Conservation (phyloP, 495 filamentous ascomycete species). For the Talaromyces ruber region DNA sequence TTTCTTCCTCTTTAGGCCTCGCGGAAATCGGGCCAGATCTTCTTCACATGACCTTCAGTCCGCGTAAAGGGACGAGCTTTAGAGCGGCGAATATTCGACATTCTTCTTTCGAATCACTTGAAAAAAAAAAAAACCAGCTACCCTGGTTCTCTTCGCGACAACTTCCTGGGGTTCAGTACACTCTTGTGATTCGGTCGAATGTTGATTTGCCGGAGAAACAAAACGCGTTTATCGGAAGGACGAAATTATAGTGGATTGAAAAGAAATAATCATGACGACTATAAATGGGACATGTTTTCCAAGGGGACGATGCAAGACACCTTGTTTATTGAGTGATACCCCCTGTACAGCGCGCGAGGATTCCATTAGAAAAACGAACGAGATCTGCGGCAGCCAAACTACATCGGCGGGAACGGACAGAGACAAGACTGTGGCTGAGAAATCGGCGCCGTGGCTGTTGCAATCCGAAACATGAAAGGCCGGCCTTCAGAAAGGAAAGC, state of each 20-base stretch:
- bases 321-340: background rate
- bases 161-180: too few relatives aligned
- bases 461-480: background rate
- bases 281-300: too few relatives aligned
- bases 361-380: background rate
- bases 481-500: background rate
- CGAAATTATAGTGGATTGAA: too few relatives aligned
- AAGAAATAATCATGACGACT: too few relatives aligned
- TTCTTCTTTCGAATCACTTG: conserved; percentile 18
- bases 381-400: background rate
- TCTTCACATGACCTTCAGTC: conserved; percentile 34
- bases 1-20: conserved; percentile 17
- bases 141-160: too few relatives aligned
- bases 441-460: background rate
- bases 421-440: background rate
- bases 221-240: too few relatives aligned
- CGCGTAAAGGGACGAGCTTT: conserved; percentile 29
- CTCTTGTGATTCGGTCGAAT: too few relatives aligned
- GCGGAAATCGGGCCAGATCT: conserved; percentile 23
- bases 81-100: background rate
- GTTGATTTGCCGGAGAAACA: too few relatives aligned
- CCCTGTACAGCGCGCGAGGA: background rate
- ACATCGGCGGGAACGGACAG: background rate
- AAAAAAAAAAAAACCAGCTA: too few relatives aligned
- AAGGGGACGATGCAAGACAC: too few relatives aligned